Evolutionary conservation across 352 stramenopile species (phyloP).

Genomic region (Phytophthora pistaciae): DNA sequence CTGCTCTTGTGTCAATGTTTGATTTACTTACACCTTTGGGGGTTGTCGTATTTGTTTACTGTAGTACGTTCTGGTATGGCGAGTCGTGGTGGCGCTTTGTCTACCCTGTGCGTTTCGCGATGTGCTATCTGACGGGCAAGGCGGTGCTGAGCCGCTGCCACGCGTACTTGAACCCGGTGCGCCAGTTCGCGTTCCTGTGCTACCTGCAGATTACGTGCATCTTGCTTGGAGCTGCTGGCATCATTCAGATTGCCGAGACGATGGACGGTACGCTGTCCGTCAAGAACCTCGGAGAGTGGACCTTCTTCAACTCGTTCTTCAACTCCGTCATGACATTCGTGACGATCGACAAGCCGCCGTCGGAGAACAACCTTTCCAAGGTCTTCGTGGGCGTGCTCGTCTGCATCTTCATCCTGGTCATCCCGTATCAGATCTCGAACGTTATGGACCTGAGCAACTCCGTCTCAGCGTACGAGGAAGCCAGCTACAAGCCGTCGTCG

Average conservation of each 20-base stretch:
- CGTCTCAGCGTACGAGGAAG: slow-evolving; percentile 78
- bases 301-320: slow-evolving; percentile 91
- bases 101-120: slow-evolving; percentile 85
- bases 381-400: slow-evolving; percentile 85
- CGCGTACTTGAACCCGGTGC: slow-evolving; percentile 78
- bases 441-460: slow-evolving; percentile 83
- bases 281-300: slow-evolving; percentile 83
- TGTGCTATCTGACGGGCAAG: slow-evolving; percentile 82
- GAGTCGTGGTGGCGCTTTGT: slow-evolving; percentile 84
- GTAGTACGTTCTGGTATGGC: slow-evolving; percentile 83
- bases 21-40: background rate
- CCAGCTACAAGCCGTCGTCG: slow-evolving; percentile 74
- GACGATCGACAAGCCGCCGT: slow-evolving; percentile 85
- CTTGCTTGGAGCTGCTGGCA: slow-evolving; percentile 74
- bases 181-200: slow-evolving; percentile 83
- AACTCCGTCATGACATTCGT: slow-evolving; percentile 91
- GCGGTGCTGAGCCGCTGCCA: slow-evolving; percentile 85
- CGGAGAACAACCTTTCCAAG: slow-evolving; percentile 85
- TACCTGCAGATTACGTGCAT: slow-evolving; percentile 88
- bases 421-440: slow-evolving; percentile 87
- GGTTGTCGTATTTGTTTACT: background rate
- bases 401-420: slow-evolving; percentile 86
- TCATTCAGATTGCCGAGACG: slow-evolving; percentile 90
- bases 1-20: background rate
- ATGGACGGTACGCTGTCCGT: slow-evolving; percentile 60